Evolutionary conservation across 345 rosid species (phyloP).

Genomic region (Crucihimalaya himalaica): DNA sequence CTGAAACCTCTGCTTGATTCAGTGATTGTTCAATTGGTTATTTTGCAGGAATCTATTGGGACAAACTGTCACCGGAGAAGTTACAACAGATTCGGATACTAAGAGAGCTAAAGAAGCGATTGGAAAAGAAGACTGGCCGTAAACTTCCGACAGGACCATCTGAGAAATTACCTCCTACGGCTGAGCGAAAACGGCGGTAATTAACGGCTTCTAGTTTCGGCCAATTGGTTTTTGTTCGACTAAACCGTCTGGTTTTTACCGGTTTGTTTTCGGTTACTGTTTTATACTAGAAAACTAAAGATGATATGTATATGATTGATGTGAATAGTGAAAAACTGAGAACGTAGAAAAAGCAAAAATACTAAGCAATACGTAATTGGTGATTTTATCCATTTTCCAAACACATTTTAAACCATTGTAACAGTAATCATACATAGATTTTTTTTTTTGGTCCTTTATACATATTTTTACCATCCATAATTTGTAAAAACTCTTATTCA

Average conservation of each 20-base stretch:
- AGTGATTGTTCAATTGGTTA: neutral
- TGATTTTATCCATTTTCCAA: neutral
- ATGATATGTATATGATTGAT: neutral
- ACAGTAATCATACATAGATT: neutral
- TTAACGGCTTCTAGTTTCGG: neutral
- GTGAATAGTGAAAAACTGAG: neutral
- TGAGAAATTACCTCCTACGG: constrained; percentile 74
- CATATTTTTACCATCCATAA: neutral
- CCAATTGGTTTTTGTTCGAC: neutral
- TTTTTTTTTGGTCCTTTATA: neutral
- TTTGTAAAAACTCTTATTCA: neutral
- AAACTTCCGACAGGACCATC: constrained; percentile 71
- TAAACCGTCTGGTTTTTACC: neutral
- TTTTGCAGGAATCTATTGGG: constrained; percentile 76
- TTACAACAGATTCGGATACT: constrained; percentile 74
- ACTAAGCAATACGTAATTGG: neutral
- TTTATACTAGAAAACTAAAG: neutral
- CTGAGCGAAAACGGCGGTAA: constrained; percentile 47
- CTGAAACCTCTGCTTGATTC: neutral
- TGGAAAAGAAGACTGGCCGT: constrained; percentile 68
- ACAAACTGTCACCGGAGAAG: constrained; percentile 79
- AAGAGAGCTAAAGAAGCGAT: constrained; percentile 65
- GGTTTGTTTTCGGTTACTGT: neutral
- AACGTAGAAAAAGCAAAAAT: neutral
- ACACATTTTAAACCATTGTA: neutral